A percentile compares a stretch with the other conserved stretches of the same genome.
phyloP scores from a whole-genome alignment of 257 asterid genomes.

The Penstemon davidsonii region DNA sequence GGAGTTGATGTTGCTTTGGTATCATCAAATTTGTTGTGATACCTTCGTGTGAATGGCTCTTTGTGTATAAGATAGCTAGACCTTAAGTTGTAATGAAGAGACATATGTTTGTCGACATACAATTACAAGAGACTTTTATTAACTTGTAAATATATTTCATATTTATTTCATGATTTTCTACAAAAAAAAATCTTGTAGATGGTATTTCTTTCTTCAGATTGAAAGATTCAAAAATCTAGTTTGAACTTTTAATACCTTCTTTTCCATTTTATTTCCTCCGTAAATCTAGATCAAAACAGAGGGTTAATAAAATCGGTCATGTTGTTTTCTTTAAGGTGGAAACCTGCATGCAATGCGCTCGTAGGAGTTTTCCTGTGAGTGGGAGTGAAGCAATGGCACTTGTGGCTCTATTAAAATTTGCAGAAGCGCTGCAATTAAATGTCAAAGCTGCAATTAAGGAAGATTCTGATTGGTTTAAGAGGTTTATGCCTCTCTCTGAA shows the following conservation, averaged over 20 bases:
- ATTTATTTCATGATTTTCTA: conserved; percentile 6
- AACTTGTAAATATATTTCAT: conserved; percentile 4
- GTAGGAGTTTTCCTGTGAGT: conserved; percentile 60
- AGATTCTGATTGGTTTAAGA: conserved; percentile 68
- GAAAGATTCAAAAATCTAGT: neutral
- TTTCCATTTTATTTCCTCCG: conserved; percentile 1
- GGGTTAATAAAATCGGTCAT: conserved; percentile 19
- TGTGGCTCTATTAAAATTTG: conserved; percentile 54
- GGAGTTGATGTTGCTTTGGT: conserved; percentile 70
- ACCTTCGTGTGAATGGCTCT: conserved; percentile 10
- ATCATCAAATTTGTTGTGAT: conserved; percentile 20
- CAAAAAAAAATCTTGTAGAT: neutral
- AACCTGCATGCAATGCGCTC: conserved; percentile 59
- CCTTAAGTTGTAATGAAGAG: neutral
- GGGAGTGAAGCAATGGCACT: conserved; percentile 82
- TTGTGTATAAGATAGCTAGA: neutral
- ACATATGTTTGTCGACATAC: neutral
- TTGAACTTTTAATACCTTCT: neutral
- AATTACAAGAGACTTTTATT: neutral
- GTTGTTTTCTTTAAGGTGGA: conserved; percentile 62
- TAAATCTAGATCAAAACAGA: conserved; percentile 6
- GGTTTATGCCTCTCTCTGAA: conserved; percentile 85
- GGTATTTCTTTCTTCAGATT: conserved; percentile 15
- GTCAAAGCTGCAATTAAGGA: conserved; percentile 79
- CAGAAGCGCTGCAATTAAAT: conserved; percentile 67